Base-by-base conservation (phyloP, 768 basidiomycete species). In the Mycena metata region DNA sequence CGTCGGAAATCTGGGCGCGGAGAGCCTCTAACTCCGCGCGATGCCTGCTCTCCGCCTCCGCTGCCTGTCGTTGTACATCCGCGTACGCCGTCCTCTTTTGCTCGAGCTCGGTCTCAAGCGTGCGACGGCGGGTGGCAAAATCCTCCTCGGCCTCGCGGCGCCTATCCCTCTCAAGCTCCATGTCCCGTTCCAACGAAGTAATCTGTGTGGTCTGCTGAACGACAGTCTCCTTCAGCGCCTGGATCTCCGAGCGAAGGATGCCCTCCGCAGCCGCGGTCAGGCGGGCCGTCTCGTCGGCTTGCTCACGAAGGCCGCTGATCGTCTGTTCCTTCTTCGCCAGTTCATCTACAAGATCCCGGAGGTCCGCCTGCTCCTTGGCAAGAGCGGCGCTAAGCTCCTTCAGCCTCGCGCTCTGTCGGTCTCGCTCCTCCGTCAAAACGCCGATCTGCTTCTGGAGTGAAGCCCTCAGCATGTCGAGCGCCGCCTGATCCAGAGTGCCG, bases 151-250 rank as follows among this genome's bases (percentile, higher is more conserved):
- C 51, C 33, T 54, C 33, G 33, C 33, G 51, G 5, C 46, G 46
- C 46, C 13, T 23, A 23, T 21, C 5, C 51, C 51, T 54, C 51
- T 54, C 51, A 35, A 19, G 51, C 51, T 54, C 51, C 5, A 54
- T 54, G 15, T 54, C 51, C 51, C 17, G 17, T 19, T 36, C 33
- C 17, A 54, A 54, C 5, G 33, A 35, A 54, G 51, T 35, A 19
- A 54, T 54, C 51, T 54, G 51, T 19, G 51, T 19, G 51, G 51
- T 19, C 51, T 54, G 51, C 51, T 54, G 51, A 54, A 36, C 51
- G 51, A 54, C 51, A 54, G 51, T 54, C 17, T 11, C 51, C 51
- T 54, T 54, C 15, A 54, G 51, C 5, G 51, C 51, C 51, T 54
- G 17, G 51, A 54, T 54, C 51, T 54, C 51, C 33, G 51, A 54